Base-by-base conservation (phyloP, 2,329 filamentous ascomycete species). In the Lachnellula hyalina region DNA sequence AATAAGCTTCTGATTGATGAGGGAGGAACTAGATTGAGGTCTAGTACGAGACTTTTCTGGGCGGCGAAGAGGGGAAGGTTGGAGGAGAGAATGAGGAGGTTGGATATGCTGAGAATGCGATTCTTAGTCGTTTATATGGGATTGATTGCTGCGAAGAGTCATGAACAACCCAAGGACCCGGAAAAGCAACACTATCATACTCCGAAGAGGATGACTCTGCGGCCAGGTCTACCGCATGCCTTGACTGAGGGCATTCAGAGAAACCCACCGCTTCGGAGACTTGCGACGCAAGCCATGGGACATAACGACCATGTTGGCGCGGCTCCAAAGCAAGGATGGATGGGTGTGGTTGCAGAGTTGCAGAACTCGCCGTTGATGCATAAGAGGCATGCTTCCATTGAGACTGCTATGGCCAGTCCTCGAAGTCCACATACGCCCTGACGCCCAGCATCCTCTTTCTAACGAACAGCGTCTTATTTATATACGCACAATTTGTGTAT, bases 101-200 rank as follows among this genome's bases (percentile, higher is more conserved):
- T 86, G 41, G 83, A 86, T 62, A 69, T 85, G 63, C 67, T 86
- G 65, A 76, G 83, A 66, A 84, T 84, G 80, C 78, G 83, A 57
- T 85, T 86, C 65, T 70, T 86, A 34, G 81, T 85, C 36, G 75
- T 84, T 38, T 84, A 84, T 68, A 80, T 86, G 79, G 79, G 82
- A 59, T 77, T 84, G 57, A 74, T 85, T 51, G 73, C 77, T 12
- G 68, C 72, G 11, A 68, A 67, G 45, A 67, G 68, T 15, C 61
- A 49, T 14, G 60, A 64, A 40, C 54, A 58, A 14, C 36, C 51
- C 23, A 62, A 51, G 44, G 61, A 64, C 21, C 61, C 59, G 23
- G 64, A 66, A 58, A 67, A 67, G 40, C 50, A 52, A 36, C 51
- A 59, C 4, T 45, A 28, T n/a, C n/a, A 53, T 19, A 54, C 49